Evolutionary conservation across 352 stramenopile genomes (phyloP), one percentile per base, ranked within the genome.

Genomic region (Pythium periplocum): DNA sequence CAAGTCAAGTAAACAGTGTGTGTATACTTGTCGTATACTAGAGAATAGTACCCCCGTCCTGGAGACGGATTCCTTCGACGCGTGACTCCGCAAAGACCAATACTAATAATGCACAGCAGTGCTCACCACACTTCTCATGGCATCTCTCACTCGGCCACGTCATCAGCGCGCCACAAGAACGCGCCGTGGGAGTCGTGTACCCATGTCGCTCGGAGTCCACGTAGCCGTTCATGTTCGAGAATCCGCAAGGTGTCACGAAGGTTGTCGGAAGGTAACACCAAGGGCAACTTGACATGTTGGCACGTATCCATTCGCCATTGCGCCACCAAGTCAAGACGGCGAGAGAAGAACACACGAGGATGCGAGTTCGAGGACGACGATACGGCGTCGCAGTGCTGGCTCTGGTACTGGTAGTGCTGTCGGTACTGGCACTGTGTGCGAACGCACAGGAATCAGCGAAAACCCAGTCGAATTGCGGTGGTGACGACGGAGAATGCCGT

Each of bases 271-370:
- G 48, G 59, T 67, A 38, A 6, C 41, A 26, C 17, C 17, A 26
- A 26, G 17, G 17, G 17, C 17, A 26, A 26, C 17, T 26, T 26
- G 17, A 26, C 17, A 26, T 26, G 17, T 42, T 12, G 49, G 45
- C 57, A 62, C 59, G 53, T 67, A 67, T 67, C 59, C 53, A 61
- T 62, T 67, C 54, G 49, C 39, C 31, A 67, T 56, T 39, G 50
- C 32, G 59, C 54, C 53, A 62, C 38, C 7, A 42, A 42, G 38
- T 12, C 17, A 26, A 42, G 7, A 42, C 38, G 38, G 38, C 38
- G 12, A 12, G 38, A 12, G 12, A 42, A 8, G 38, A 42, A 42
- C 12, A 8, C 38, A 26, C 17, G 17, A 26, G 17, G 17, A 26
- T 26, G 17, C 17, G 17, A 26, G 17, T 26, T 26, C 17, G 17